Base-by-base conservation (phyloP, 495 filamentous ascomycete genomes). In the Penicillium flavigenum region DNA sequence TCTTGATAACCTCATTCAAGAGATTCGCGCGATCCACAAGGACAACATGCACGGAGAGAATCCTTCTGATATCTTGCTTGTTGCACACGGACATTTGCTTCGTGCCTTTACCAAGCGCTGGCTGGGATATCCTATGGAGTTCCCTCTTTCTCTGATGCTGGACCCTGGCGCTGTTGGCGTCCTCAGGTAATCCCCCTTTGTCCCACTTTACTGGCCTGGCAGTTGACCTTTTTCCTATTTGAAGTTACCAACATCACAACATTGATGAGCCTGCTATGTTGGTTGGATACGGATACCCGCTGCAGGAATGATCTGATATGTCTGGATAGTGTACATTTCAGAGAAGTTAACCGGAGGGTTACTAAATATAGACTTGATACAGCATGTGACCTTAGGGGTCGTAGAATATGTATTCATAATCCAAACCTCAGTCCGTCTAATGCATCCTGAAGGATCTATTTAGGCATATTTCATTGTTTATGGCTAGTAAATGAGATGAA, bases 71-170 rank as follows among this genome's bases (percentile, higher is more conserved):
- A 69, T 88, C n/a, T 54, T 88, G 10, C 60, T 88, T 16, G 82
- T 88, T 26, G 77, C 87, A 3, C 90, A 95, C 66, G 90, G 90
- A 2, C 90, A 90, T 67, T 83, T 92, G 12, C 76, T 91, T 5
- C 80, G 90, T 41, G 87, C 87, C 0, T 93, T 95, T 66, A 84
- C 84, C 8, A 90, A 91, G 78, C 74, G 90, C 12, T 95, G 90
- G 90, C 72, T 87, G 3, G 75, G 78, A 1, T 85, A 88, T 66
- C 77, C 82, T 6, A 66, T 92, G 51, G 79, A 82, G 7, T 80
- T 83, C 50, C 83, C 85, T 4, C 77, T 89, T 6, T 76, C 81
- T 4, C 82, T 92, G 75, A 76, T 92, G 69, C 72, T 93, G 3
- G 86, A 88, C 60, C 88, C 89, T 2, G 89, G 89, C 4, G 89